Evolutionary conservation across 768 basidiomycete species (phyloP).

Genomic region (Tylopilus balloui): DNA sequence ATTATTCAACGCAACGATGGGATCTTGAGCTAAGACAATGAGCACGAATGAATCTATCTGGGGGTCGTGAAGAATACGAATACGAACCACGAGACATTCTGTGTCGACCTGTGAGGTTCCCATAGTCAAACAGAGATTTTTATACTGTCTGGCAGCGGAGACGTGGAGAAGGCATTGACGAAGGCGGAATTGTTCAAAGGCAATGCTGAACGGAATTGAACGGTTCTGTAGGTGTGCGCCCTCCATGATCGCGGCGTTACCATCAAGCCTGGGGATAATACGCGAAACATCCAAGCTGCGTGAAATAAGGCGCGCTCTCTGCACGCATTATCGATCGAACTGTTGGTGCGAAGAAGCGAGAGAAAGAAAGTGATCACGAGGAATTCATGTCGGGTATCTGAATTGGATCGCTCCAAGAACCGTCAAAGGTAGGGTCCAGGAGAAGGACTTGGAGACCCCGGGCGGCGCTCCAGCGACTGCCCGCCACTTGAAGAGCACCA

Average conservation of each 20-base stretch:
- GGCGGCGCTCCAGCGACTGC: slow-evolving; percentile 15
- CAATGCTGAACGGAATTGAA: slow-evolving; percentile 29
- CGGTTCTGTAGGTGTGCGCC: slow-evolving; percentile 19
- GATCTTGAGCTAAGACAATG: slow-evolving; percentile 24
- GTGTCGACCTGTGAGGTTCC: slow-evolving; percentile 10
- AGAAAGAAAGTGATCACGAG: slow-evolving; percentile 30
- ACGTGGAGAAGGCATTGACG: slow-evolving; percentile 20
- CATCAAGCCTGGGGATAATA: slow-evolving; percentile 23
- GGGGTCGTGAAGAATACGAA: slow-evolving; percentile 2
- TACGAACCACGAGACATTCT: slow-evolving; percentile 23
- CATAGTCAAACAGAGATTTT: slow-evolving; percentile 20
- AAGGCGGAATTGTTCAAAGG: slow-evolving; percentile 24
- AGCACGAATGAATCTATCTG: slow-evolving; percentile 3
- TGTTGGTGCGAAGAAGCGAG: slow-evolving; percentile 32
- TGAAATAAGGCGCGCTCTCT: slow-evolving; percentile 31
- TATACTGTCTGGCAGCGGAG: slow-evolving; percentile 26
- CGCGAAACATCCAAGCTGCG: slow-evolving; percentile 28
- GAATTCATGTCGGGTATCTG: slow-evolving; percentile 37
- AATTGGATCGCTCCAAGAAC: slow-evolving; percentile 32
- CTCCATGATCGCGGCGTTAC: slow-evolving; percentile 30
- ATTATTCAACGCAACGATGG: slow-evolving; percentile 38
- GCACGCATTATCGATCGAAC: slow-evolving; percentile 34
- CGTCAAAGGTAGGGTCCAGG: slow-evolving; percentile 20
- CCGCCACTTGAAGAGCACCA: slow-evolving; percentile 10
- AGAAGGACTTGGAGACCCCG: slow-evolving; percentile 22